Evolutionary conservation across 768 basidiomycete species (phyloP), one percentile per base, ranked within the genome.

Genomic region (Rhodocollybia butyracea): DNA sequence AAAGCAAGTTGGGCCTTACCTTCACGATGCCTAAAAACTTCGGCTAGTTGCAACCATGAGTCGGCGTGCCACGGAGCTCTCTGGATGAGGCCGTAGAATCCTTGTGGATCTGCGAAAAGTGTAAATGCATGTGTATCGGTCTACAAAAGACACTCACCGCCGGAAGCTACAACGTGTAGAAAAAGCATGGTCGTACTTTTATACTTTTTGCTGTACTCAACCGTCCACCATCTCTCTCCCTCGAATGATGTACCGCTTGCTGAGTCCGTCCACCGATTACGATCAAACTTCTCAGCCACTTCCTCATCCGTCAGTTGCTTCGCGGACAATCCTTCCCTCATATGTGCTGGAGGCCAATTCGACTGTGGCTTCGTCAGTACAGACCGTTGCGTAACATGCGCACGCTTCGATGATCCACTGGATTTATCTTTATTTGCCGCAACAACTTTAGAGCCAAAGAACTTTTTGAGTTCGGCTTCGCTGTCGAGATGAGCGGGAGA

Each of bases 401-500:
- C 77, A 30, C 81, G 66, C 50, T 70, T 63, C 54, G 70, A 66
- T 1, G 67, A 52, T 3, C 76, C 67, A 3, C 73, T 64, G 21
- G 73, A 57, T 13, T 67, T 63, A 1, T 74, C 65, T 2, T 81
- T 82, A 27, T 76, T 78, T 2, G 87, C 83, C n/a, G 77, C 75
- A 8, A 98, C 81, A 55, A 97, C 94, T 63, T 87, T 90, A 19
- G 91, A 81, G 2, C 96, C 96, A 65, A 99, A 99, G 78, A 98
- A 96, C 59, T 85, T 88, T 54, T 89, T 85, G 71, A 98, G 82
- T 66, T 99, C 97, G 0, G 88, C 88, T 57, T 96, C 94, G 11
- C 86, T 78, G 59, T 98, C 94, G 15, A 99, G 83, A 61, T 92
- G 79, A 38, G 86, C 75, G 1, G 87, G 75, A 0, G 91, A 92